Conservation (phyloP, 2,329 filamentous ascomycete species). For the Didymellaceae sp. region DNA sequence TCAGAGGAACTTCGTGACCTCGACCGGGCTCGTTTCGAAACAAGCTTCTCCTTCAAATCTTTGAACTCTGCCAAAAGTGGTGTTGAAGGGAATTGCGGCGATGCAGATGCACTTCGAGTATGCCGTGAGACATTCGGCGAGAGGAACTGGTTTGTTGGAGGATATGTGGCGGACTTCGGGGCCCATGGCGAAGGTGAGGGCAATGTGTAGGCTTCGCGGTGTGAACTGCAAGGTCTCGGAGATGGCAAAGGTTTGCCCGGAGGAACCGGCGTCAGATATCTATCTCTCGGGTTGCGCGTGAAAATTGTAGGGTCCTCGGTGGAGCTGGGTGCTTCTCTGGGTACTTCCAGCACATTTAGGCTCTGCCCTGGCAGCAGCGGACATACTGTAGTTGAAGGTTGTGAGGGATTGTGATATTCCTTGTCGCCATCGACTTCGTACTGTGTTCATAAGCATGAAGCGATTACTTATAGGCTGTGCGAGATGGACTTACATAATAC, state of each 20-base stretch:
- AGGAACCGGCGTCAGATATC: slow-evolving; percentile 73
- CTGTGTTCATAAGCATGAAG: slow-evolving; percentile 54
- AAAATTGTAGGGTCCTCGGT: slow-evolving; percentile 67
- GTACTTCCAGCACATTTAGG: slow-evolving; percentile 84
- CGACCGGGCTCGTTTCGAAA: slow-evolving; percentile 35
- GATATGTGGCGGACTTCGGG: slow-evolving; percentile 41
- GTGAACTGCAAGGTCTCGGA: slow-evolving; percentile 25
- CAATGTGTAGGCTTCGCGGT: slow-evolving; percentile 25
- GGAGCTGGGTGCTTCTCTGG: slow-evolving; percentile 70
- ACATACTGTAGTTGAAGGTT: slow-evolving; percentile 78
- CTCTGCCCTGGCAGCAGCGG: slow-evolving; percentile 87
- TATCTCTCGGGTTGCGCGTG: slow-evolving; percentile 80
- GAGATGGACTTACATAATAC: slow-evolving; percentile 76
- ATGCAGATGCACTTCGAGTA: slow-evolving; percentile 41
- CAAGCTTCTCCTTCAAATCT: slow-evolving; percentile 40
- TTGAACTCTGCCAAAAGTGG: slow-evolving; percentile 42
- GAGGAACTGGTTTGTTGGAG: slow-evolving; percentile 29
- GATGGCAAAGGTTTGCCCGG: slow-evolving; percentile 32
- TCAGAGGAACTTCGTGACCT: slow-evolving; percentile 31
- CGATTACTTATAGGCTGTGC: not conserved
- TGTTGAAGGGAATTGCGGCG: slow-evolving; percentile 34
- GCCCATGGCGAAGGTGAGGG: slow-evolving; percentile 30
- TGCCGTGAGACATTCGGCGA: slow-evolving; percentile 34
- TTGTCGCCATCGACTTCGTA: slow-evolving; percentile 84
- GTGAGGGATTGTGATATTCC: slow-evolving; percentile 75